Evolutionary conservation across 2,329 filamentous ascomycete genomes (phyloP).

Genomic region (Trichophyton benhamiae): DNA sequence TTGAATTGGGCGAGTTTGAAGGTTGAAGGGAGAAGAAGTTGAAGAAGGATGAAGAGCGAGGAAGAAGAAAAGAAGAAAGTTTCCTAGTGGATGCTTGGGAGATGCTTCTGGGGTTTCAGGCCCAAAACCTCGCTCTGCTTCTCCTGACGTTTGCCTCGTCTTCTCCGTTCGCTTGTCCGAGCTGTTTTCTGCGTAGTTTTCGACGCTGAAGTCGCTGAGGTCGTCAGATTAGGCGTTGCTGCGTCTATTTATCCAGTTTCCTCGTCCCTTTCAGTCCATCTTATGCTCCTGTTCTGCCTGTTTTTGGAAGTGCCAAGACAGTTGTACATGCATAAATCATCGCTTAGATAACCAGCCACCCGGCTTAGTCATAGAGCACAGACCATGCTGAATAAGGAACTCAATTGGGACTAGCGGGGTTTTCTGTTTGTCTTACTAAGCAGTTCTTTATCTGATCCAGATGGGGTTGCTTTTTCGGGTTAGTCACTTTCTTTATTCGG

Average conservation of each 20-base stretch:
- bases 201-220: neutral
- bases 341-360: neutral
- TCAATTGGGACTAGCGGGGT: neutral
- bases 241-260: neutral
- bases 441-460: neutral
- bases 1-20: neutral
- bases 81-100: neutral
- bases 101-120: neutral
- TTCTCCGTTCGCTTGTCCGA: neutral
- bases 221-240: neutral
- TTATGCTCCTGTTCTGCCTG: neutral
- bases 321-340: neutral
- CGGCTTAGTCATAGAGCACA: neutral
- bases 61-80: neutral
- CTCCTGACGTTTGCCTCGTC: neutral
- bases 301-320: neutral
- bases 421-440: neutral
- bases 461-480: neutral
- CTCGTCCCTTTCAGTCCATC: neutral
- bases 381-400: neutral
- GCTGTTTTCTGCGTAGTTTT: neutral
- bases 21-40: neutral
- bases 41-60: constrained; percentile 1
- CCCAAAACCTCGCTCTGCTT: neutral
- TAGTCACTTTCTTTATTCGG: neutral